A percentile compares a stretch with the other conserved stretches of the same genome.
phyloP scores from a whole-genome alignment of 2,329 filamentous ascomycete genomes.

The Botrytis hyacinthi region DNA sequence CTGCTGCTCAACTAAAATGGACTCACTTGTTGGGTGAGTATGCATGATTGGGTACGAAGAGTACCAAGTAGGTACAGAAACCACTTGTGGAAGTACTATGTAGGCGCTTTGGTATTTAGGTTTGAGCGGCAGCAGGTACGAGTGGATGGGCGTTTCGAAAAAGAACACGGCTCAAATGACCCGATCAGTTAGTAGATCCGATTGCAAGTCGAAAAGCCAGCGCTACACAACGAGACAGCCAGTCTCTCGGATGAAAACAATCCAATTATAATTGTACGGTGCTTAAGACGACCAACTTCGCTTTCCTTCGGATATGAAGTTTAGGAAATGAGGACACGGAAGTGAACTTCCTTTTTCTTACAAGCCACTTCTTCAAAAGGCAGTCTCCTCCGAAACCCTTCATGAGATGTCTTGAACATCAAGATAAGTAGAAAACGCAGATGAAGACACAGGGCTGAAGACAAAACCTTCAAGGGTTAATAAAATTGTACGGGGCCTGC shows the following conservation, averaged over 20 bases:
- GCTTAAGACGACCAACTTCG: neutral
- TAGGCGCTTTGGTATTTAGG: constrained; percentile 5
- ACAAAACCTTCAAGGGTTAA: neutral
- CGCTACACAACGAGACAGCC: neutral
- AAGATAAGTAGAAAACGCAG: neutral
- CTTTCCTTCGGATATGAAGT: neutral
- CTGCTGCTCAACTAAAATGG: neutral
- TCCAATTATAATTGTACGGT: neutral
- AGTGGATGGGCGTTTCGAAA: constrained; percentile 12
- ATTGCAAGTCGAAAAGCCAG: neutral
- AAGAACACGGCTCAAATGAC: neutral
- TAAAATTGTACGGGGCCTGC: neutral
- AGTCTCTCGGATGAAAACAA: neutral
- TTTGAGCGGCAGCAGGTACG: constrained; percentile 4
- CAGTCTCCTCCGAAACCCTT: neutral
- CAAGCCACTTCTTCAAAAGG: neutral
- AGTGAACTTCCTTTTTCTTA: neutral
- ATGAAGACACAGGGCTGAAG: constrained; percentile 12
- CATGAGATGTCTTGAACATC: neutral
- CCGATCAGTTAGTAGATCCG: neutral
- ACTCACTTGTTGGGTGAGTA: constrained; percentile 1
- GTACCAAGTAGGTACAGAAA: neutral
- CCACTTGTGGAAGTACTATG: neutral
- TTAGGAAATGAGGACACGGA: neutral
- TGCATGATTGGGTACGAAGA: constrained; percentile 11